Evolutionary conservation across 2,329 filamentous ascomycete species (phyloP).

Genomic region (Colletotrichum sp.): DNA sequence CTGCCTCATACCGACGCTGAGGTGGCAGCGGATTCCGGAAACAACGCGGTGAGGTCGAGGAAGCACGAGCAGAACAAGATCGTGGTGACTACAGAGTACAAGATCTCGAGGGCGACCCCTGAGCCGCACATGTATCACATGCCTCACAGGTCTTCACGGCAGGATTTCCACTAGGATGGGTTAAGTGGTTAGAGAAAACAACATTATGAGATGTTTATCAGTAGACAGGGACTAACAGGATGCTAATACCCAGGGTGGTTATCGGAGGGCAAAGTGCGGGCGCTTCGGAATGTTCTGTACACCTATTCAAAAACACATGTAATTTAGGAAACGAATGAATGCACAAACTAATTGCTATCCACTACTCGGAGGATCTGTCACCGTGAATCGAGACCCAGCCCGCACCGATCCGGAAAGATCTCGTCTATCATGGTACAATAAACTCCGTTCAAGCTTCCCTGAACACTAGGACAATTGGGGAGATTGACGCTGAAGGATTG

Average conservation of each 20-base stretch:
- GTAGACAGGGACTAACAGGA: not conserved
- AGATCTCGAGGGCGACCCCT: not conserved
- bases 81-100: slow-evolving; percentile 1
- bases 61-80: not conserved
- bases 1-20: not conserved
- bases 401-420: not conserved
- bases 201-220: not conserved
- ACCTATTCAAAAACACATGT: not conserved
- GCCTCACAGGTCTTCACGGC: not conserved
- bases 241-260: not conserved
- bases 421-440: not conserved
- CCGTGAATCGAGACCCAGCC: not conserved
- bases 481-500: not conserved
- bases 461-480: not conserved
- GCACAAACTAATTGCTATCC: not conserved
- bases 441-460: not conserved
- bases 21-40: not conserved
- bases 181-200: not conserved
- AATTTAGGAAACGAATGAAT: not conserved
- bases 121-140: not conserved
- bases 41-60: not conserved
- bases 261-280: not conserved
- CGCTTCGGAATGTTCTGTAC: not conserved
- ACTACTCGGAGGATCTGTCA: not conserved
- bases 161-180: not conserved